A percentile compares a stretch with the other conserved stretches of the same genome.
Conservation (phyloP, 164 flowering plant genomes). For the Vitis cinerea region DNA sequence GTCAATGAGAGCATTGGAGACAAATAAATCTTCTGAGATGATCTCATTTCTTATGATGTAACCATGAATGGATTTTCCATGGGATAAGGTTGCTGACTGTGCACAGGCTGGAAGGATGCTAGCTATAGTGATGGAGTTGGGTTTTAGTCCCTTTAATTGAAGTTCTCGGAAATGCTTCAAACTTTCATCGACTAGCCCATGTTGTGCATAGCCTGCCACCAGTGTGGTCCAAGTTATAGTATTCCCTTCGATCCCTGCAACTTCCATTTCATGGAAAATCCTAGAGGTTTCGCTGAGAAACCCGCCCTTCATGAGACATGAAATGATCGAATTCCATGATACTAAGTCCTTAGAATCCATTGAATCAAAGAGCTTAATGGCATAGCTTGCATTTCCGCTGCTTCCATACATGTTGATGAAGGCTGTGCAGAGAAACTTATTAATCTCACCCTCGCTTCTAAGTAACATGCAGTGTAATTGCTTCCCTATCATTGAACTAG, state of each 20-base stretch:
- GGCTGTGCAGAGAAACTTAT: conserved; percentile 24
- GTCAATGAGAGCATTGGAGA: conserved; percentile 28
- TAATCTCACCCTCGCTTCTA: conserved; percentile 19
- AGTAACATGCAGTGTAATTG: conserved; percentile 25
- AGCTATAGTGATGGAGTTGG: conserved; percentile 30
- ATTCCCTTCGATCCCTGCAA: conserved; percentile 19
- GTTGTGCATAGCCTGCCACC: conserved; percentile 25
- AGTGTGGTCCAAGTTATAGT: conserved; percentile 33
- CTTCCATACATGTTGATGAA: conserved; percentile 31
- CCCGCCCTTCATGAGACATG: conserved; percentile 24
- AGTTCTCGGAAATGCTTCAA: conserved; percentile 25
- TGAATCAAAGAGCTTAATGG: conserved; percentile 23
- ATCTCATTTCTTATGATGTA: conserved; percentile 19
- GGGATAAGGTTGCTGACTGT: conserved; percentile 22
- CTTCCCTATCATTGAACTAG: conserved; percentile 21
- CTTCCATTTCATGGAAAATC: conserved; percentile 26
- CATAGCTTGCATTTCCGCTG: conserved; percentile 18
- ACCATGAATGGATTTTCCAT: conserved; percentile 30
- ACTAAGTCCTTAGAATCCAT: conserved; percentile 22
- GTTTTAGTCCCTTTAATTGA: conserved; percentile 23
- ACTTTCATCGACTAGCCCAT: conserved; percentile 27
- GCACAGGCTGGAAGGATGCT: conserved; percentile 36
- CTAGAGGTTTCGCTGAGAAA: conserved; percentile 24
- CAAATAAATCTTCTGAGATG: conserved; percentile 17
- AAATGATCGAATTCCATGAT: conserved; percentile 30